These are phyloP conservation scores for Malassezia furfur DNA, from an alignment of 1,284 basidiomycete species.

Conservation along the genomic window DNA sequence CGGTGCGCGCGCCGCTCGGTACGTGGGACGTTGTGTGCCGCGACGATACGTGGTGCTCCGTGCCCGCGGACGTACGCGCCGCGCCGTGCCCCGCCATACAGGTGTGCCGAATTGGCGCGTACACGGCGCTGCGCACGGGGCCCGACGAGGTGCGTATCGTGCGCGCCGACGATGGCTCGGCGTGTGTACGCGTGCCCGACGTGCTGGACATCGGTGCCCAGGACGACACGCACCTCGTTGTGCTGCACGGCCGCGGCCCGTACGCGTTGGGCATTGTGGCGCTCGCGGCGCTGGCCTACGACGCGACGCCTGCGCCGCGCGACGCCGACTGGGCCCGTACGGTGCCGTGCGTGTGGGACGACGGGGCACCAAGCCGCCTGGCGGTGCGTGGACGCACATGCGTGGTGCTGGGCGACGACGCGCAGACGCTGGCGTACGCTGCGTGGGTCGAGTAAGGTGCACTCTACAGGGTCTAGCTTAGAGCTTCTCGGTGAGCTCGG, in stretches of 20 bases:
- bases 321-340: background rate
- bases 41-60: background rate
- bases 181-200: background rate
- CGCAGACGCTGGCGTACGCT: background rate
- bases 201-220: background rate
- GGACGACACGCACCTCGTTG: background rate
- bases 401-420: constrained; percentile 1
- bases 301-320: background rate
- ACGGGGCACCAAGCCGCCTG: background rate
- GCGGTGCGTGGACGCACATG: background rate
- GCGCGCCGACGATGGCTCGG: background rate
- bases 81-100: background rate
- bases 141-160: background rate
- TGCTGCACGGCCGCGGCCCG: background rate
- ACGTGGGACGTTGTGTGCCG: background rate
- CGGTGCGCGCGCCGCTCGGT: too few relatives aligned
- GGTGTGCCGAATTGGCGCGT: background rate
- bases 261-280: background rate
- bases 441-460: background rate
- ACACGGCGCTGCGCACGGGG: background rate
- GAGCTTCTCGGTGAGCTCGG: constrained; percentile 35
- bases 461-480: background rate
- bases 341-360: background rate
- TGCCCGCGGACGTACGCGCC: background rate
- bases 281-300: background rate